These are phyloP conservation scores for Phytophthora cryptogea DNA, from an alignment of 352 stramenopile genomes.

Conservation along the genomic window DNA sequence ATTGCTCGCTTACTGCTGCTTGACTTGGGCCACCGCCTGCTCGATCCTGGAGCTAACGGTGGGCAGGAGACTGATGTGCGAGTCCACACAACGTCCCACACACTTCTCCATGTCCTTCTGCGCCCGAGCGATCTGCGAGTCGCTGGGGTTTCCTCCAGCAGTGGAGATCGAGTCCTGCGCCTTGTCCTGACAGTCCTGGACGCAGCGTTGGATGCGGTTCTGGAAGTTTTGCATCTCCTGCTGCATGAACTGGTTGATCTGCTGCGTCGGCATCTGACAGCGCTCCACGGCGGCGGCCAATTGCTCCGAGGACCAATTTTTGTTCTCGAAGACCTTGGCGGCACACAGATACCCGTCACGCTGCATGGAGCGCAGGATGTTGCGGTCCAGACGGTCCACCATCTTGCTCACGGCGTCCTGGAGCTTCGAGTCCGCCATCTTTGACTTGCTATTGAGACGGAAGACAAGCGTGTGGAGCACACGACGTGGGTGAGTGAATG, in stretches of 20 bases:
- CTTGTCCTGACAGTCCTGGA: constrained; percentile 89
- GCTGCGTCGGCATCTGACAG: constrained; percentile 85
- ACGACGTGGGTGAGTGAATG: constrained; percentile 2
- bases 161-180: constrained; percentile 66
- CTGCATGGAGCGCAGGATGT: constrained; percentile 76
- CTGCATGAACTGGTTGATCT: constrained; percentile 85
- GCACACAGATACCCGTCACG: constrained; percentile 83
- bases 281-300: constrained; percentile 82
- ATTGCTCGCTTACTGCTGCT: constrained; percentile 41
- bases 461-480: constrained; percentile 14
- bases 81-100: constrained; percentile 68
- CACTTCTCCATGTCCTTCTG: constrained; percentile 85
- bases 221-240: constrained; percentile 87
- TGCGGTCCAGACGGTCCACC: constrained; percentile 84
- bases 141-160: constrained; percentile 58
- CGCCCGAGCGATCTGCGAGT: constrained; percentile 63
- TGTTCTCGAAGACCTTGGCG: constrained; percentile 90
- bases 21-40: constrained; percentile 72
- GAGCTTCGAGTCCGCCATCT: constrained; percentile 81
- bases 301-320: constrained; percentile 75
- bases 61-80: constrained; percentile 78
- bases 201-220: constrained; percentile 83
- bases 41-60: constrained; percentile 75
- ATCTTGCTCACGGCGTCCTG: constrained; percentile 85
- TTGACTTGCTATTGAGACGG: neutral